Evolutionary conservation across 2,329 filamentous ascomycete species (phyloP), one percentile per base, ranked within the genome.

Genomic region (Xylariaceae sp.): DNA sequence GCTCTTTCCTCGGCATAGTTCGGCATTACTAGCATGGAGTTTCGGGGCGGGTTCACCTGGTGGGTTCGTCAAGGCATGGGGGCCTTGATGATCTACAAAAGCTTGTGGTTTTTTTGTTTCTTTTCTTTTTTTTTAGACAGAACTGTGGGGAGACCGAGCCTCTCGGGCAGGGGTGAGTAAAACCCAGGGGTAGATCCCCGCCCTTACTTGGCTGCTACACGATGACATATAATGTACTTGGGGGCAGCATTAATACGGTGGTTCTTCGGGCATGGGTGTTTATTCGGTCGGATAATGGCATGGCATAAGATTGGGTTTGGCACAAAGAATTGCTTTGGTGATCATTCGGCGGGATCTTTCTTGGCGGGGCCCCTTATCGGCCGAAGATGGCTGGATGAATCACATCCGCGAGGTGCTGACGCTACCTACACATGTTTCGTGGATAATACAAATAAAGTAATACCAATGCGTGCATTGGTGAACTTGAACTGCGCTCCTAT

Each of bases 21-120:
- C 53, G 53, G 50, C 51, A 54, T 56, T 45, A 57, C 43, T 57
- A 59, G 56, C 56, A 49, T 40, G 56, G 56, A 59, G 56, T 59
- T 58, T 49, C 19, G 44, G 51, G 40, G 19, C 30, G 19, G 32
- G 22, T 45, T 42, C 46, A 48, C n/a, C n/a, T n/a, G 40, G 19
- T 21, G 19, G 32, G 22, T 45, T 42, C 46, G 46, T 49, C 34
- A 46, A 40, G 43, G 47, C 50, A 47, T 30, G 40, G 39, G 39
- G 37, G 42, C 13, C 46, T 21, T 49, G 21, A 37, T 46, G 49
- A 49, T 48, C 39, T 22, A 19, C 41, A 56, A 58, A 53, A 46
- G 50, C 19, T 51, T 47, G 42, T 56, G 42, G 49, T 51, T 34
- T 34, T 9, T 15, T 34, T 13, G 42, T 50, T 21, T 51, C 48